Percentiles rank a stretch among this genome's conserved stretches.
These are phyloP conservation scores for Malus domestica DNA, from an alignment of 306 rosid species.

Conservation along the genomic window DNA sequence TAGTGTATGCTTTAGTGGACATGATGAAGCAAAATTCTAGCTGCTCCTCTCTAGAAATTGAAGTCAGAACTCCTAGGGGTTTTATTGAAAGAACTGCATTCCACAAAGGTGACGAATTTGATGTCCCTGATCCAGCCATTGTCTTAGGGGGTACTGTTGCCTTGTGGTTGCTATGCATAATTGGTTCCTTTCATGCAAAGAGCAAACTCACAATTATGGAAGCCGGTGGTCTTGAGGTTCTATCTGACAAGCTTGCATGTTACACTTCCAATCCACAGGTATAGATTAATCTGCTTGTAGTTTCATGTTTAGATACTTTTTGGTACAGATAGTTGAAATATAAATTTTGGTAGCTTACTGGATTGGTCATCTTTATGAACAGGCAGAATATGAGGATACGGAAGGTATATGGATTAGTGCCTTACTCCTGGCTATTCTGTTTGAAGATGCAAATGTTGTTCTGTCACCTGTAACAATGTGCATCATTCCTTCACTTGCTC, in stretches of 20 bases:
- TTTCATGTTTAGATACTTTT: background rate
- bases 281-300: conserved; percentile 3
- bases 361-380: conserved; percentile 24
- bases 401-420: conserved; percentile 92
- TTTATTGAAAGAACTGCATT: conserved; percentile 64
- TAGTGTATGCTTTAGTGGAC: conserved; percentile 65
- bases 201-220: conserved; percentile 56
- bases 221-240: conserved; percentile 86
- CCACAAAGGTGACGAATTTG: conserved; percentile 61
- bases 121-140: conserved; percentile 56
- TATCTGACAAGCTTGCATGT: conserved; percentile 60
- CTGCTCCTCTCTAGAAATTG: conserved; percentile 49
- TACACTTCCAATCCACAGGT: conserved; percentile 81
- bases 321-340: background rate
- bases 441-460: conserved; percentile 65
- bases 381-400: conserved; percentile 80
- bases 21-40: conserved; percentile 57
- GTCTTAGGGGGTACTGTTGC: conserved; percentile 69
- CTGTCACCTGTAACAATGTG: conserved; percentile 56
- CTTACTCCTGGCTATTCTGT: conserved; percentile 75
- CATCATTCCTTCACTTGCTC: conserved; percentile 72
- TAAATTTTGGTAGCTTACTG: conserved; percentile 26
- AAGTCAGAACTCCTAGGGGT: conserved; percentile 52
- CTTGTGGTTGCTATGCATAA: conserved; percentile 75
- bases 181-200: conserved; percentile 54